Base-by-base conservation (phyloP, 306 rosid species). In the Oxytropis ochrocephala region DNA sequence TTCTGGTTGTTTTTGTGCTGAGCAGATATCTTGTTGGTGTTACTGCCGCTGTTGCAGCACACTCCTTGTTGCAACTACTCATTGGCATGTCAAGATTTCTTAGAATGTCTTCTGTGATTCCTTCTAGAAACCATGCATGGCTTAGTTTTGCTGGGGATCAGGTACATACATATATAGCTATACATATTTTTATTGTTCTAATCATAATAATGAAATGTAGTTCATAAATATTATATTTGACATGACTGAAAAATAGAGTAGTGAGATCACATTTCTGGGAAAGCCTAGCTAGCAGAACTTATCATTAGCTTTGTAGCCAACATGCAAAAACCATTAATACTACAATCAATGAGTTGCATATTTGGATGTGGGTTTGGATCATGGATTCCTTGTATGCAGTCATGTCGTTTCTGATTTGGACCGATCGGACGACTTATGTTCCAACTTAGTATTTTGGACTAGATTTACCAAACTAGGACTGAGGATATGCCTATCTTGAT, bases 61-160 rank as follows among this genome's bases (percentile, higher is more conserved):
- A 94, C 81, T 90, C 94, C 35, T 75, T 90, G 73, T 48, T 94
- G 47, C 97, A 90, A 62, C 83, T 94, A 33, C 82, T 94, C 54
- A 60, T 90, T 59, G 90, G 85, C 62, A 48, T 77, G 3, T 82
- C 85, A 5, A 81, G 89, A 73, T 84, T 94, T 66, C 74, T 82
- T 49, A 90, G 78, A 47, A 83, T 75, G 30, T 80, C 85, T 51
- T 86, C 92, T 33, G 60, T 85, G 63, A 81, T 85, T 67, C 87
- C 85, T 81, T 86, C 96, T 9, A 85, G 92, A 80, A 81, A 83
- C 36, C 87, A 85, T 33, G 98, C 97, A 41, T 94, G 97, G 96
- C 76, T 90, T 76, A 54, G 79, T 75, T 88, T 90, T 67, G 96
- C 96, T 11, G 90, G 85, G 5, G 98, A 94, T 85, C 96, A 90